Conservation (phyloP, 768 basidiomycete species). For the Gautieria morchelliformis region DNA sequence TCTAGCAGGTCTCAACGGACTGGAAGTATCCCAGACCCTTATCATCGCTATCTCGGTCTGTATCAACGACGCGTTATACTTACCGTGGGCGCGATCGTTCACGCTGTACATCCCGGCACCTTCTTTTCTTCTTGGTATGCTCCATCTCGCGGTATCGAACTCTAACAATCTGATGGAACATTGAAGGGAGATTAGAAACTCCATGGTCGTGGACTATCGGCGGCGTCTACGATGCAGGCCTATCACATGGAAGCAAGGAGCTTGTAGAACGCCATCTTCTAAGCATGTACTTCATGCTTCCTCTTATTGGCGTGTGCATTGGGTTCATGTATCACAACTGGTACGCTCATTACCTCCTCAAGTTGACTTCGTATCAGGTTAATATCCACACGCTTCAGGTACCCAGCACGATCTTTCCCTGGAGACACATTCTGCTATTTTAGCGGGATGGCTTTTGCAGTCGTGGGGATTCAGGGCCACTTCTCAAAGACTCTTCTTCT, state of each 20-base stretch:
- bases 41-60: conserved; percentile 88
- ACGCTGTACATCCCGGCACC: conserved; percentile 49
- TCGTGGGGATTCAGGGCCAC: conserved; percentile 94
- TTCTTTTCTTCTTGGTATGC: conserved; percentile 1
- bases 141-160: not conserved
- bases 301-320: conserved; percentile 79
- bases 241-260: conserved; percentile 77
- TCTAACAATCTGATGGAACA: conserved; percentile 41
- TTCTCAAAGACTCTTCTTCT: conserved; percentile 93
- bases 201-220: conserved; percentile 41
- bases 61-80: conserved; percentile 85
- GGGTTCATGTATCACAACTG: conserved; percentile 96
- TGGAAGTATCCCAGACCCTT: conserved; percentile 88
- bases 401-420: conserved; percentile 88
- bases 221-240: conserved; percentile 73
- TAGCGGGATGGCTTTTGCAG: conserved; percentile 97
- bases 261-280: conserved; percentile 91
- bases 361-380: not conserved
- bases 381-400: conserved; percentile 44
- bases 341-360: conserved; percentile 33
- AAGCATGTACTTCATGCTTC: conserved; percentile 95
- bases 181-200: conserved; percentile 36
- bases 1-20: conserved; percentile 93
- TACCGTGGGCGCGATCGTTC: conserved; percentile 80
- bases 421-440: conserved; percentile 98